Base-by-base conservation (phyloP, 2,329 filamentous ascomycete species). In the Ambrosiella xylebori region DNA sequence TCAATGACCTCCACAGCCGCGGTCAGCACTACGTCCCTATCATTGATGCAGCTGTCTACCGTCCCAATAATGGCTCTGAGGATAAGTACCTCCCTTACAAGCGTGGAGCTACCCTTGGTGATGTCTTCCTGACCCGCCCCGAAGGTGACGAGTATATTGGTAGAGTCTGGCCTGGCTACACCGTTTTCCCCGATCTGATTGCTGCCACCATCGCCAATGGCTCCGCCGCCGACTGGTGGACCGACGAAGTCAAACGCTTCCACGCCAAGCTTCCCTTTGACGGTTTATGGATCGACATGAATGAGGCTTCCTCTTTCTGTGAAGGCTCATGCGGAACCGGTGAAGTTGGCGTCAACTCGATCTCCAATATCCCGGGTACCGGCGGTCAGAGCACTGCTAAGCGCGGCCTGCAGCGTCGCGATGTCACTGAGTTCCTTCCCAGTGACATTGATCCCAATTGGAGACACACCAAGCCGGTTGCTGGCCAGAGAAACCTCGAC, bases 101-200 rank as follows among this genome's bases (percentile, higher is more conserved):
- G 56, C 75, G 79, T 13, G 86, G 85, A 0, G 68, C 79, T 1
- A 74, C 78, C 5, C 52, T 15, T 27, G 70, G 76, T n/a, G 76
- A 71, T 57, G 71, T 70, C 7, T 75, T 74, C 63, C 69, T 81
- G 73, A 70, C 82, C 54, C 76, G 82, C 41, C 70, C 73, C 1
- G 79, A 87, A 62, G 82, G 74, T 3, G 74, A 74, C 1, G 64
- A 75, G 9, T 78, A 79, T 61, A 70, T 76, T 15, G 80, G 85
- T 36, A 76, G 80, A 7, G 85, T 89, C 19, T 90, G 86, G 86
- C 84, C 86, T 12, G 86, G 86, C 19, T 78, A 78, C 59, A 81
- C 82, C 0, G 83, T 79, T 7, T 88, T 81, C 67, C 82, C 84
- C 0, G 86, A 91, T 65, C 90, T 84, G 82, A 68, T 77, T 4